Conservation (phyloP, 352 stramenopile species). For the Globisporangium canariense region DNA sequence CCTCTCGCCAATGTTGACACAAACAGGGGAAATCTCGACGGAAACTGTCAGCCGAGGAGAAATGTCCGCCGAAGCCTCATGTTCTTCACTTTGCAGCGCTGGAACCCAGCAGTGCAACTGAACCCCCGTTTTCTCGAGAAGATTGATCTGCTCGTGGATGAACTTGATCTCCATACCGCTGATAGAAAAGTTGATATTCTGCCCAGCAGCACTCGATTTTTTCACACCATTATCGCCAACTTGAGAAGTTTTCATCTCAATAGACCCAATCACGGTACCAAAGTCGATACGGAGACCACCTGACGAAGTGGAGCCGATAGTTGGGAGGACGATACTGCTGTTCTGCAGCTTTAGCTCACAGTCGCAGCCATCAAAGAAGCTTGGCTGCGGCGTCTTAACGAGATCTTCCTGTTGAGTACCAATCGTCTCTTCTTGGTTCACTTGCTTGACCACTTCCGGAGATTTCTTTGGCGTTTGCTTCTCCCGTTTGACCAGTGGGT, state of each 20-base stretch:
- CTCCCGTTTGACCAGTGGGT: conserved; percentile 24
- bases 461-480: not conserved
- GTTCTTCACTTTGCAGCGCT: not conserved
- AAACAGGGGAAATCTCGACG: conserved; percentile 11
- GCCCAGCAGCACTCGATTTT: not conserved
- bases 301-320: not conserved
- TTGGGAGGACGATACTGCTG: conserved; percentile 16
- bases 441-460: not conserved
- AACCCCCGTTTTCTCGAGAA: conserved; percentile 16
- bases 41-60: not conserved
- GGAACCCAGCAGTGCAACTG: conserved; percentile 7
- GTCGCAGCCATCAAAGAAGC: conserved; percentile 15
- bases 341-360: conserved; percentile 30
- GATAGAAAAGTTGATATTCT: conserved; percentile 9
- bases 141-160: conserved; percentile 16
- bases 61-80: not conserved
- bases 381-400: not conserved
- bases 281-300: conserved; percentile 16
- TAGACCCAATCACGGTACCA: conserved; percentile 12
- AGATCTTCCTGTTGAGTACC: not conserved
- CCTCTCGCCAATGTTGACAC: conserved; percentile 23
- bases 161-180: conserved; percentile 18
- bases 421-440: not conserved
- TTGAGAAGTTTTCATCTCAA: conserved; percentile 9
- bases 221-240: not conserved